Evolutionary conservation across 305 asterid genomes (phyloP).

Genomic region (Solanum aculeatissimum): DNA sequence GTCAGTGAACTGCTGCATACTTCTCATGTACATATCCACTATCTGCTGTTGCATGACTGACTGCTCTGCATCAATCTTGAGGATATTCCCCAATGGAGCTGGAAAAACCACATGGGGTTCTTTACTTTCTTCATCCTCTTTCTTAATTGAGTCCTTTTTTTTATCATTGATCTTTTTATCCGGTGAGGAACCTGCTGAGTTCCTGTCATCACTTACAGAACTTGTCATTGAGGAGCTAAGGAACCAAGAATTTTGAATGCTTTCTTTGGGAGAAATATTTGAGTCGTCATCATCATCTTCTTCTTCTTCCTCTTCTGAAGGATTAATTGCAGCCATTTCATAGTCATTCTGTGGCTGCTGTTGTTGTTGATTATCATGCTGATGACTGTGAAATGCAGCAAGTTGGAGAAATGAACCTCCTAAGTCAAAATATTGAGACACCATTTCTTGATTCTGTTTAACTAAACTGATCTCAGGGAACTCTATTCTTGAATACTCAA

Average conservation of each 20-base stretch:
- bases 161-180: slow-evolving; percentile 9
- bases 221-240: slow-evolving; percentile 52
- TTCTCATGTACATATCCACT: slow-evolving; percentile 61
- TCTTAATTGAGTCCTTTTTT: not conserved
- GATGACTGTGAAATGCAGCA: slow-evolving; percentile 16
- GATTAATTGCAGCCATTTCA: slow-evolving; percentile 31
- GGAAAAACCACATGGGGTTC: not conserved
- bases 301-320: slow-evolving; percentile 23
- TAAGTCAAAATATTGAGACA: slow-evolving; percentile 29
- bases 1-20: slow-evolving; percentile 61
- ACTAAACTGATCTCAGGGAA: slow-evolving; percentile 38
- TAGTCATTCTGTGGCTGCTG: slow-evolving; percentile 22
- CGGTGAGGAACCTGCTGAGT: slow-evolving; percentile 23
- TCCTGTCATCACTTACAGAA: slow-evolving; percentile 31
- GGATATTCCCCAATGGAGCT: slow-evolving; percentile 18
- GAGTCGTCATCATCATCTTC: slow-evolving; percentile 6
- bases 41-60: slow-evolving; percentile 38
- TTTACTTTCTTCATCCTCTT: not conserved
- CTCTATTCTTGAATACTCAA: slow-evolving; percentile 42
- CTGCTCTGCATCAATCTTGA: slow-evolving; percentile 36
- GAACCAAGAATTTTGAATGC: slow-evolving; percentile 35
- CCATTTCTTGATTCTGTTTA: slow-evolving; percentile 41
- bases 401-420: slow-evolving; percentile 57
- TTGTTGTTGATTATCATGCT: not conserved
- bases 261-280: slow-evolving; percentile 4